Conservation (phyloP, 257 asterid genomes). For the Solanum piurae region DNA sequence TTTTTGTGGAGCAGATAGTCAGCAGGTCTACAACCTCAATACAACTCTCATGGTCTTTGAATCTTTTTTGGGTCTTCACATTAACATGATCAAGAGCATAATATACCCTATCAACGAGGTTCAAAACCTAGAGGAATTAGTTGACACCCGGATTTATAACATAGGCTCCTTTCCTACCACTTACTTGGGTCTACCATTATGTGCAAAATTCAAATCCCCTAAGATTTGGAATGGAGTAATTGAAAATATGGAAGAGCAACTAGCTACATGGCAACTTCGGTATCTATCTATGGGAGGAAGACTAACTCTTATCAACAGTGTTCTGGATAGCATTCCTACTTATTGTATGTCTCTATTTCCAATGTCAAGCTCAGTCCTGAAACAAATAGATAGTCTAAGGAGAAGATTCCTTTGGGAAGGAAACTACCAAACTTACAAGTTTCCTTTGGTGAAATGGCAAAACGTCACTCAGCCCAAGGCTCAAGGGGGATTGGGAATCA, state of each 20-base stretch:
- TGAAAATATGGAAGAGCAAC: background rate
- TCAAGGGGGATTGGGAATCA: background rate
- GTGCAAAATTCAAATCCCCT: background rate
- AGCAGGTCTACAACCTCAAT: background rate
- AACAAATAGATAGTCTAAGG: background rate
- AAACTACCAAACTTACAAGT: background rate
- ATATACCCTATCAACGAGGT: background rate
- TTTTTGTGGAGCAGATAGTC: background rate
- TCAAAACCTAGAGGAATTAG: background rate
- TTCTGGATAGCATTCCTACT: background rate
- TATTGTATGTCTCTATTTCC: background rate
- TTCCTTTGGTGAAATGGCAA: background rate
- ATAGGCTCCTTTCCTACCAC: background rate
- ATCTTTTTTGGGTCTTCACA: background rate
- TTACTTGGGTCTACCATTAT: background rate
- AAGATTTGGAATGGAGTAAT: background rate
- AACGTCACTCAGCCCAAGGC: background rate
- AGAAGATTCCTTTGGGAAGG: background rate
- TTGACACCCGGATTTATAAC: background rate
- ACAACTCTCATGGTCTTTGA: background rate
- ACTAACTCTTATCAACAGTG: background rate
- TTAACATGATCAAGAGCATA: background rate
- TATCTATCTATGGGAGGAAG: background rate
- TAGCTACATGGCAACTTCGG: background rate
- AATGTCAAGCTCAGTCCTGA: background rate